These are phyloP conservation scores for Trichoderma koningiopsis DNA, from an alignment of 2,329 filamentous ascomycete genomes.

Conservation along the genomic window DNA sequence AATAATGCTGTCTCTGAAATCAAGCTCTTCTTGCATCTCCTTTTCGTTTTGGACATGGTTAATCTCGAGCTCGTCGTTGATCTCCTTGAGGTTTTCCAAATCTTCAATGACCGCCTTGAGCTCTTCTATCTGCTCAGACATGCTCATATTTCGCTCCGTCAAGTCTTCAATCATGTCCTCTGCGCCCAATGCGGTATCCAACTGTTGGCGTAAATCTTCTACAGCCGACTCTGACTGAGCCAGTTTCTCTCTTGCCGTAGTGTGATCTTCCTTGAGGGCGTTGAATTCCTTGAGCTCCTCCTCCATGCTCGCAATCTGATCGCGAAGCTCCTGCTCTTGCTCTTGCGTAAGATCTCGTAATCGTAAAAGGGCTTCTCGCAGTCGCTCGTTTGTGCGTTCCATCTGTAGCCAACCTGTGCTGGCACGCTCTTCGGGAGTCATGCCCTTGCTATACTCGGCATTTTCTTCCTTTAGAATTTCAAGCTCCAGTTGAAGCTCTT, in stretches of 20 bases:
- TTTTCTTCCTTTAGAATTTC: slow-evolving; percentile 89
- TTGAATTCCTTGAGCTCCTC: slow-evolving; percentile 71
- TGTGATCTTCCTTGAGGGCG: slow-evolving; percentile 68
- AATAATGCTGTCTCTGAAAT: slow-evolving; percentile 82
- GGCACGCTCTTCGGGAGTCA: slow-evolving; percentile 83
- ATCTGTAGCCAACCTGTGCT: slow-evolving; percentile 89
- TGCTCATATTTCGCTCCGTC: slow-evolving; percentile 80
- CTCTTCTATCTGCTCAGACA: slow-evolving; percentile 81
- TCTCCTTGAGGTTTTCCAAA: slow-evolving; percentile 83
- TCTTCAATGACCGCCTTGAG: slow-evolving; percentile 82
- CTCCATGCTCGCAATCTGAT: slow-evolving; percentile 73
- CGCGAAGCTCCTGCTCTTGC: slow-evolving; percentile 76
- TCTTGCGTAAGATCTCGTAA: slow-evolving; percentile 86
- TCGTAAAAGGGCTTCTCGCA: slow-evolving; percentile 81
- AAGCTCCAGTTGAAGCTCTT: slow-evolving; percentile 85
- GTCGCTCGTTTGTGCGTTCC: slow-evolving; percentile 84
- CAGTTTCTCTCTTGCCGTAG: slow-evolving; percentile 71
- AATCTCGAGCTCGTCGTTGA: slow-evolving; percentile 91
- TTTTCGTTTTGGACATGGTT: slow-evolving; percentile 93
- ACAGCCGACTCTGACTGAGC: slow-evolving; percentile 71
- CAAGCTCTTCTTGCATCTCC: slow-evolving; percentile 90
- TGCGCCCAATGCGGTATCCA: slow-evolving; percentile 83
- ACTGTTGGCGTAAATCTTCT: slow-evolving; percentile 84
- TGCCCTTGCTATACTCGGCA: slow-evolving; percentile 76
- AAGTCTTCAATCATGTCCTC: slow-evolving; percentile 95